Base-by-base conservation (phyloP, 176 grass and related monocot species). In the Rhynchospora breviuscula region DNA sequence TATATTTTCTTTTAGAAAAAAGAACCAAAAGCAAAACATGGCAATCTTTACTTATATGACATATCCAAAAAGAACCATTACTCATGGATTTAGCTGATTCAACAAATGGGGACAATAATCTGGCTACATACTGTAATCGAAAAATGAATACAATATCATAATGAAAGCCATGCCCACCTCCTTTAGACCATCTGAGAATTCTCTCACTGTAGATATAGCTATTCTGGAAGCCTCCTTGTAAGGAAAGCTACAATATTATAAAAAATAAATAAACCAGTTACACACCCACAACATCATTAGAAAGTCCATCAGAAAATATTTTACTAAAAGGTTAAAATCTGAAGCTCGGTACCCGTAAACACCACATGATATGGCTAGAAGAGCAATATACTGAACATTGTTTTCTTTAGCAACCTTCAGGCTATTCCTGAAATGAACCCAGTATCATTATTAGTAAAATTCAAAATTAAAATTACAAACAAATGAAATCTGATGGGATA, bases 331-430 rank as follows among this genome's bases (percentile, higher is more conserved):
- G 74, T 17, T 26, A 0, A 7, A 75, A 22, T 49, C 26, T 1
- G 51, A 85, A 83, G 59, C 0, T 19, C 84, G 67, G 88, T 91
- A 98, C 96, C 80, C 71, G 63, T 47, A 98, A 86, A 95, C 31
- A 85, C 93, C 95, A 63, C 95, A 98, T 21, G 95, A 95, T 93
- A 98, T 86, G 72, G 95, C 92, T 67, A 91, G 92, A 53, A 95
- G 95, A 67, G 96, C 96, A 81, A 98, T 90, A 81, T 95, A 93
- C 76, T 95, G 86, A 90, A 98, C 88, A 69, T 80, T 84, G 79
- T 93, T 91, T 75, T 91, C 91, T 86, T 93, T 95, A 87, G 90
- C 96, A 69, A 95, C 83, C 89, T 89, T 95, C 89, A 98, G 83
- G 80, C 89, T 95, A 89, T 98, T 98, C 91, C 96, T 98, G 96